Base-by-base conservation (phyloP, 352 stramenopile species). In the Pythium oligandrum region DNA sequence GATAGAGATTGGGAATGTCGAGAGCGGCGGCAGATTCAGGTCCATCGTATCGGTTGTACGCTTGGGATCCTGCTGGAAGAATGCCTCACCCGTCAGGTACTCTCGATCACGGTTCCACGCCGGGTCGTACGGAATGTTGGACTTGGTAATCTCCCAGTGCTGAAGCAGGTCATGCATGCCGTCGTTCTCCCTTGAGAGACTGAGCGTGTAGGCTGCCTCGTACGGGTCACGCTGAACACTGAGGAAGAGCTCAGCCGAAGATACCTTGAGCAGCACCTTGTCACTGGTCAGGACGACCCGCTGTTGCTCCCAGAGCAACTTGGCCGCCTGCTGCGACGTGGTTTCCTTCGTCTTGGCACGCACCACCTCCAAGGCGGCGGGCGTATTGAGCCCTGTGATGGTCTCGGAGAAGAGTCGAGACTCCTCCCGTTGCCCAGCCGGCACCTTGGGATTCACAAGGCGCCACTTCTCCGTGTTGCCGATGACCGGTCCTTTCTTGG, bases 111-210 rank as follows among this genome's bases (percentile, higher is more conserved):
- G 77, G 58, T 95, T 95, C 85, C 85, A 95, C 34, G 73, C 68
- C 35, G 85, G 85, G 53, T 95, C 83, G 43, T 88, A 93, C 3
- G 85, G 85, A 36, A 95, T 68, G 44, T 91, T 95, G 12, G 80
- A 80, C 48, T 95, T 93, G n/a, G 85, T 93, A 31, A 93, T 59
- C 44, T 89, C 83, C 85, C 85, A 95, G 5, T 84, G 58, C 52
- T 95, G 83, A 42, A 83, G 40, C 2, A 65, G 68, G 39, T 85
- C 70, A 37, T 81, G 67, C 4, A 26, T 26, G 17, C 17, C 17
- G 17, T 26, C 17, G 17, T 26, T 26, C 17, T 26, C 17, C 17
- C 17, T 26, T 26, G 17, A 26, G 17, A 26, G 17, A 26, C 17
- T 26, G 17, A 26, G 17, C 17, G 17, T 26, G 17, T 57, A 71